phyloP scores from a whole-genome alignment of 306 rosid genomes.

The Rosa rugosa region DNA sequence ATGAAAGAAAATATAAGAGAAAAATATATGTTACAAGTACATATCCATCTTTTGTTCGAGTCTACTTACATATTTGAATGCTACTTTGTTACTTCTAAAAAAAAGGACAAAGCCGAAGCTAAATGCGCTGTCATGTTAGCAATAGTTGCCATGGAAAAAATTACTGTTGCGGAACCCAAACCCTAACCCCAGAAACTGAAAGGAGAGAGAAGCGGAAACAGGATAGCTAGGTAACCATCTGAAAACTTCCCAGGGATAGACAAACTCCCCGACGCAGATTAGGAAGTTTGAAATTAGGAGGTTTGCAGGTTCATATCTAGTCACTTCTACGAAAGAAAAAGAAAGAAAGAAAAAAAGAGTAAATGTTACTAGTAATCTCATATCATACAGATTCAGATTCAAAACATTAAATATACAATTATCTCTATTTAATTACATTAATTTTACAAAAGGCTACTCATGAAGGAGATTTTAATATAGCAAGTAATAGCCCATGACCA shows the following conservation, averaged over 20 bases:
- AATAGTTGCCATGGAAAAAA: background rate
- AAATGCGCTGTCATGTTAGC: background rate
- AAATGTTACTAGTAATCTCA: background rate
- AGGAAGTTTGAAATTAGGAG: background rate
- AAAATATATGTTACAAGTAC: background rate
- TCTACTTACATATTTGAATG: background rate
- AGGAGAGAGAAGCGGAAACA: too few species aligned
- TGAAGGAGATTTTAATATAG: background rate
- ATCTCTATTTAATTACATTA: background rate
- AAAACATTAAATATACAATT: background rate
- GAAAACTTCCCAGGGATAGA: background rate
- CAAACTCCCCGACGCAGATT: background rate
- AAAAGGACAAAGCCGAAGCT: too few species aligned
- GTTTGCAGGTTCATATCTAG: background rate
- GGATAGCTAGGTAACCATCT: too few species aligned
- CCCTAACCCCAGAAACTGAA: too few species aligned
- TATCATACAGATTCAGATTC: background rate
- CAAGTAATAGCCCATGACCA: background rate
- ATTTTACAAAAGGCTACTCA: background rate
- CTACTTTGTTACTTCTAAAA: conserved; percentile 6
- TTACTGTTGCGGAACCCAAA: too few species aligned
- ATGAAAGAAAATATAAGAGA: too few species aligned
- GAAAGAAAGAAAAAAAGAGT: background rate
- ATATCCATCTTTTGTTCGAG: background rate
- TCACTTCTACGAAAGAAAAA: background rate